Evolutionary conservation across 2,329 filamentous ascomycete species (phyloP).

Genomic region (Zarea fungicola): DNA sequence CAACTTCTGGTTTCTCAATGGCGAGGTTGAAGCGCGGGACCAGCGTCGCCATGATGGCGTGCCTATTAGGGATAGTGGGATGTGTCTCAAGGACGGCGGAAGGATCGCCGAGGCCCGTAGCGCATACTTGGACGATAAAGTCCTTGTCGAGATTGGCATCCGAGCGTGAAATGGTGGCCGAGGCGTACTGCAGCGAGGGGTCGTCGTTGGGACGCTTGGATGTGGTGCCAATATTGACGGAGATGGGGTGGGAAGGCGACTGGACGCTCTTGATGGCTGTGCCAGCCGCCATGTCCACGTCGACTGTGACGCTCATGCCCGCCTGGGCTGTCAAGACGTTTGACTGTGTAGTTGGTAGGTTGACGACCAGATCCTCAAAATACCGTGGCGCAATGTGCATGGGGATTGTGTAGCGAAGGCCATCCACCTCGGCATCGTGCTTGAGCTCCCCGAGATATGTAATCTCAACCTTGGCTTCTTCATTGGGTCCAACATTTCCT

Average conservation of each 20-base stretch:
- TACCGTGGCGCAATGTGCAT: constrained; percentile 64
- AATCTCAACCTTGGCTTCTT: constrained; percentile 55
- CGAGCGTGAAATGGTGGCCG: constrained; percentile 52
- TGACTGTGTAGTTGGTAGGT: not conserved
- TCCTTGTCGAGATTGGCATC: constrained; percentile 54
- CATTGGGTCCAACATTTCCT: constrained; percentile 59
- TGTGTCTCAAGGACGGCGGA: constrained; percentile 63
- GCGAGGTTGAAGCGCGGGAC: constrained; percentile 65
- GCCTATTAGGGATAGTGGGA: constrained; percentile 53
- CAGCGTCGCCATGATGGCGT: constrained; percentile 64
- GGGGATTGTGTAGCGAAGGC: constrained; percentile 64
- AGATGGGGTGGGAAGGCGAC: constrained; percentile 63
- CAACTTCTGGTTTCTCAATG: constrained; percentile 52
- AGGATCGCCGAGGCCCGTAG: constrained; percentile 55
- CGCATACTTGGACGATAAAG: constrained; percentile 61
- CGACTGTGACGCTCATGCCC: constrained; percentile 25
- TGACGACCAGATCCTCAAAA: constrained; percentile 29
- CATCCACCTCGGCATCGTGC: constrained; percentile 63
- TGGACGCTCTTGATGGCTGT: constrained; percentile 56
- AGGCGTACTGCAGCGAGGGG: constrained; percentile 54
- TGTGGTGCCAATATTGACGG: constrained; percentile 57
- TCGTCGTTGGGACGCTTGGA: constrained; percentile 34
- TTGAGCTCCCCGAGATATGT: constrained; percentile 66
- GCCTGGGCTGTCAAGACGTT: not conserved
- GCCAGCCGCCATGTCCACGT: constrained; percentile 43